Base-by-base conservation (phyloP, 2,329 filamentous ascomycete species). In the Parafenestella ontariensis region DNA sequence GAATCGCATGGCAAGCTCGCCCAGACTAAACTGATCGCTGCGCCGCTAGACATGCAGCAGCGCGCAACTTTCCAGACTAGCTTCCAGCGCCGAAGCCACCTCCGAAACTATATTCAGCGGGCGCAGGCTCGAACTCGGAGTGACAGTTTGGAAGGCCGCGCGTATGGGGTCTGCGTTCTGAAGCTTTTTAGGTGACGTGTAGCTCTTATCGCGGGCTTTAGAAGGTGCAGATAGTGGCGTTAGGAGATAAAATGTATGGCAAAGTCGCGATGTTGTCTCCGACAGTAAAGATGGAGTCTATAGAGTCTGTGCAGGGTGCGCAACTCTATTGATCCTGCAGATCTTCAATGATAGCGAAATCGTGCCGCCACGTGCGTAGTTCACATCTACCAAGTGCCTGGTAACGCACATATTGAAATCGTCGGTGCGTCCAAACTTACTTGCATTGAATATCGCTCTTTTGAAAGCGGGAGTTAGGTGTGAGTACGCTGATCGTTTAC, bases 51-150 rank as follows among this genome's bases (percentile, higher is more conserved):
- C 17, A 37, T 29, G 43, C 24, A 37, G 5, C 7, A 33, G 21
- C 28, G 47, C 26, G 37, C 37, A 46, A 44, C 41, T 49, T 29
- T 37, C 17, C 15, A 17, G 20, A 29, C 37, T 43, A 41, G 56
- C 17, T 5, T 33, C 42, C 29, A 29, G 36, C 18, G 21, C 52
- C 45, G 24, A 50, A 13, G 44, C 36, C 39, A 42, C 54, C 23
- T 24, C n/a, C 49, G 37, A 41, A 55, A 55, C 42, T 47, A 33
- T 39, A 23, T 44, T 51, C 40, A 23, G 21, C 33, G 23, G 21
- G 11, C 31, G 20, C 21, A 18, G 10, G 41, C 20, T 6, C 43
- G 36, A 43, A 43, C 15, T 15, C 8, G 4, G 41, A 29, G 23
- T 43, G 41, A 43, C 24, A 43, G 13, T 9, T 43, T 15, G 10